Evolutionary conservation across 768 basidiomycete species (phyloP), one percentile per base, ranked within the genome.

Genomic region (Amanita thiersii): DNA sequence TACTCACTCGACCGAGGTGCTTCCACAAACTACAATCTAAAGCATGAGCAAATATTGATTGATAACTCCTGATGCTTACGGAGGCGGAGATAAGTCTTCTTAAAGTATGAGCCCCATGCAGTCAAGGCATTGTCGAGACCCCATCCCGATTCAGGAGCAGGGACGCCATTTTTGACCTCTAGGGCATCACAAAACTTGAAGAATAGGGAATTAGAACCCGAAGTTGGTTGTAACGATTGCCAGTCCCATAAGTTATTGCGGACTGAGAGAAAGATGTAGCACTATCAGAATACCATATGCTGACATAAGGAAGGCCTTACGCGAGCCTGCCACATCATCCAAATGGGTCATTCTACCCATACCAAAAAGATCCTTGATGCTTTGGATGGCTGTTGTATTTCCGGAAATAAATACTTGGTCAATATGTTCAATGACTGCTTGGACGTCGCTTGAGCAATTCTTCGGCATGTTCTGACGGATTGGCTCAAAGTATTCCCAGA

Each of bases 401-500:
- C 64, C 63, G 3, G 61, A 61, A 0, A 59, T 57, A 49, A 82
- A 76, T 4, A 76, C 73, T 40, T 66, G 38, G 52, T 86, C 84
- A 28, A 86, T 60, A 49, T 81, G 69, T 4, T 69, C 52, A 40
- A 86, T 69, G 11, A 79, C 81, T 3, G 70, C 70, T 54, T 81
- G 62, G 21, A 85, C 69, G 51, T 87, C 85, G 0, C 79, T 71
- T 5, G 81, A 84, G 59, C 85, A 87, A 56, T 87, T 86, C 47
- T 52, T 37, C 2, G 82, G 77, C 80, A 84, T 85, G 51, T 74
- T 61, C 49, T 73, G 64, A 11, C 75, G 75, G 49, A 82, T 73
- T 9, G 82, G 82, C 45, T 83, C 81, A 56, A 81, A 85, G 52
- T 85, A 87, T 47, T 64, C 65, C 79, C 79, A 84, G 52, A 75